phyloP scores from a whole-genome alignment of 2,329 filamentous ascomycete species.

The Curvularia lunata region DNA sequence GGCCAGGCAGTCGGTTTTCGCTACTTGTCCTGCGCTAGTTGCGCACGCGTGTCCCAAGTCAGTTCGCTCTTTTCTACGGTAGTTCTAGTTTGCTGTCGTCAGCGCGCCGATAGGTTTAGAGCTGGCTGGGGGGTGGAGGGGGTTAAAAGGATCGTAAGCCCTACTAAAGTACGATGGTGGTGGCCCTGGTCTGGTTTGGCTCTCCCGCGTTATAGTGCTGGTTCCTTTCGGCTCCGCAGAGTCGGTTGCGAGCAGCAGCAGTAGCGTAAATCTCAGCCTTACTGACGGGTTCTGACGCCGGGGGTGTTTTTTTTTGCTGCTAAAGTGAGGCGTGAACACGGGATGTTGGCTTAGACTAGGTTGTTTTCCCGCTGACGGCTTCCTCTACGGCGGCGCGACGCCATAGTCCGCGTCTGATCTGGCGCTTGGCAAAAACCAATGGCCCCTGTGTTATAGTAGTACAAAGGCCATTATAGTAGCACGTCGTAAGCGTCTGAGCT shows the following conservation, averaged over 20 bases:
- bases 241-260: conserved; percentile 13
- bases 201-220: conserved; percentile 20
- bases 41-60: conserved; percentile 5
- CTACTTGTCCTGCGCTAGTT: conserved; percentile 33
- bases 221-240: conserved; percentile 21
- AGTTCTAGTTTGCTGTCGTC: conserved; percentile 12
- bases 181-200: conserved; percentile 18
- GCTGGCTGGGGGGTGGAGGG: conserved; percentile 1
- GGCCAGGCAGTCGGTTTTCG: not conserved
- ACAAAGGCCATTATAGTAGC: conserved; percentile 12
- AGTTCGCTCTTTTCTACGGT: conserved; percentile 6
- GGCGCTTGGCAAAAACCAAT: not conserved
- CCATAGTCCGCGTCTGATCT: not conserved
- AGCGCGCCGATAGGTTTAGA: not conserved
- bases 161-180: conserved; percentile 8
- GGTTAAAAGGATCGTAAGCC: conserved; percentile 16
- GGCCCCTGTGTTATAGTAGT: not conserved
- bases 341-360: conserved; percentile 32
- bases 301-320: conserved; percentile 5
- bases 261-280: conserved; percentile 23
- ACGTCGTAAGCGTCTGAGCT: conserved; percentile 8
- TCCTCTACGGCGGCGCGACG: conserved; percentile 20
- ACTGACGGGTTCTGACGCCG: conserved; percentile 9
- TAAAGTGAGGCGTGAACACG: conserved; percentile 15
- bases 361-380: conserved; percentile 25